Conservation (phyloP, 2,329 filamentous ascomycete species). For the Fusarium odoratissimum region DNA sequence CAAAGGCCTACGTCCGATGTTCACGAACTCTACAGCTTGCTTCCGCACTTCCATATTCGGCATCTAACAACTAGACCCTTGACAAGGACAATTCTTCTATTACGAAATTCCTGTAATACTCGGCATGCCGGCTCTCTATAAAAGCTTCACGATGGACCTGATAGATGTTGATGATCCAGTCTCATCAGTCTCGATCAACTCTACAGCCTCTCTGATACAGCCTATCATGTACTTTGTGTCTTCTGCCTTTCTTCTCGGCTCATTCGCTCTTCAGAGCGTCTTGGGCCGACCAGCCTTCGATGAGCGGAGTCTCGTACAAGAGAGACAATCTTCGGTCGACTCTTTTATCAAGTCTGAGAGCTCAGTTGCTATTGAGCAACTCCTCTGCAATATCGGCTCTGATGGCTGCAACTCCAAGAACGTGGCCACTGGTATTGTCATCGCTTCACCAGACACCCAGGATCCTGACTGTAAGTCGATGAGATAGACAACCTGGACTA, state of each 20-base stretch:
- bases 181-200: conserved; percentile 46
- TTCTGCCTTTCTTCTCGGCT: conserved; percentile 63
- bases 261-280: conserved; percentile 62
- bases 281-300: conserved; percentile 57
- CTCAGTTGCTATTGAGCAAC: conserved; percentile 61
- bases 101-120: not conserved
- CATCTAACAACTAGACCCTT: conserved; percentile 12
- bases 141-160: conserved; percentile 42
- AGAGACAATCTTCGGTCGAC: conserved; percentile 61
- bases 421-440: conserved; percentile 62
- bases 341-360: conserved; percentile 65
- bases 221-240: conserved; percentile 64
- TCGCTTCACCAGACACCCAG: conserved; percentile 66
- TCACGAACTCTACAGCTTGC: conserved; percentile 18
- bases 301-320: conserved; percentile 47
- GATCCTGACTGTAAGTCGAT: conserved; percentile 66
- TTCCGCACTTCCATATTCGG: conserved; percentile 39
- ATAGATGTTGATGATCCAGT: conserved; percentile 39
- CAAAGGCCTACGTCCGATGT: conserved; percentile 30
- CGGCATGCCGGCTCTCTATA: conserved; percentile 30
- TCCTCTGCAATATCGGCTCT: conserved; percentile 71
- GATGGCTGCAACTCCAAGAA: conserved; percentile 62
- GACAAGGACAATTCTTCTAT: not conserved
- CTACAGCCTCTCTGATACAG: conserved; percentile 45
- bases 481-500: too few species aligned